A percentile compares a stretch with the other conserved stretches of the same genome.
phyloP scores from a whole-genome alignment of 495 filamentous ascomycete genomes.

The Astrothelium subdiscretum region DNA sequence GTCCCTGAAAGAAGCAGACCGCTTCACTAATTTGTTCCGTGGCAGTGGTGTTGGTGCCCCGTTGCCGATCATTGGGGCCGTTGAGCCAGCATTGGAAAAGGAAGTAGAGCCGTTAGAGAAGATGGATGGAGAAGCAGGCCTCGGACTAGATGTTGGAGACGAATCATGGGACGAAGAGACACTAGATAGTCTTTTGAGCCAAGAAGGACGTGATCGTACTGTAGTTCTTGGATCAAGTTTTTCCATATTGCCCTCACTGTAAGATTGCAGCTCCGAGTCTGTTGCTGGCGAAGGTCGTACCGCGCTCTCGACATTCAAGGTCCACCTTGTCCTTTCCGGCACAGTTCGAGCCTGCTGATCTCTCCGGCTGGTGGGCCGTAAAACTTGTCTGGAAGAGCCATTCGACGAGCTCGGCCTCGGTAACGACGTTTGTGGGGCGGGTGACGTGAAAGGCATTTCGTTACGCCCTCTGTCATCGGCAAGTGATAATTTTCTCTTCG shows the following conservation, averaged over 20 bases:
- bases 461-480: constrained; percentile 1
- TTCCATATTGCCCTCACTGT: constrained; percentile 14
- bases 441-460: constrained; percentile 14
- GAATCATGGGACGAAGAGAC: constrained; percentile 57
- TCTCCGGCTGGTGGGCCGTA: neutral
- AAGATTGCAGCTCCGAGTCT: constrained; percentile 22
- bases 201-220: constrained; percentile 52
- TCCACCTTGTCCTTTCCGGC: neutral
- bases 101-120: constrained; percentile 56
- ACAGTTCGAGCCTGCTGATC: neutral
- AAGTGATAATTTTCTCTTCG: constrained; percentile 13
- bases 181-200: constrained; percentile 64
- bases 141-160: constrained; percentile 52
- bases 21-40: constrained; percentile 80
- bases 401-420: constrained; percentile 18
- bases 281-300: neutral
- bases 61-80: constrained; percentile 48
- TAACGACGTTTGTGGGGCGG: constrained; percentile 13
- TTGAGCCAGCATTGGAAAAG: constrained; percentile 40
- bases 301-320: neutral
- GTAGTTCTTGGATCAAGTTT: constrained; percentile 35
- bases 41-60: constrained; percentile 40
- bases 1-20: constrained; percentile 50
- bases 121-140: constrained; percentile 56
- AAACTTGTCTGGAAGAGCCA: neutral